Base-by-base conservation (phyloP, 2,329 filamentous ascomycete genomes). In the Cercospora sesami region DNA sequence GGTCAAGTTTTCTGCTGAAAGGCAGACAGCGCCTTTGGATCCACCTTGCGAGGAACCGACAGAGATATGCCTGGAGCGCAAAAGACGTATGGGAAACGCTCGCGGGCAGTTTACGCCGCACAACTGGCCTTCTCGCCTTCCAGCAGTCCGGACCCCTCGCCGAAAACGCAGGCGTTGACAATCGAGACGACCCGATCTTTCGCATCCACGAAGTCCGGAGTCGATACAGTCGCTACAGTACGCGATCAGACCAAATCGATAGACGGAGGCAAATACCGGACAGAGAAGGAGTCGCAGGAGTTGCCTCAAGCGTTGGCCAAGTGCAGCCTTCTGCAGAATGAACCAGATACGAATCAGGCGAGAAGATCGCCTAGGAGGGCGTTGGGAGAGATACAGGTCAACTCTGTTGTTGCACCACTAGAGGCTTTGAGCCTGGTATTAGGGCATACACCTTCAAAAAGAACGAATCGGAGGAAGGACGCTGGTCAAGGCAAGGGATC, bases 21-120 rank as follows among this genome's bases (percentile, higher is more conserved):
- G 62, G 31, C 18, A 57, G 51, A 31, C 28, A 31, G 10, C 53
- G 30, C 12, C 48, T 64, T 12, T 64, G 31, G 21, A 30, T 23
- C 4, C 62, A 51, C 18, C 18, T 55, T 26, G 62, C 30, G 18
- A 28, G 33, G 31, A 36, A 8, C 45, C 33, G 62, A 31, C 48
- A 51, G 26, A 31, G 51, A 64, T 33, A 79, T 79, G 76, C 77
- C 76, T 60, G 74, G 75, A 64, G 78, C 79, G 5, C 53, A 58
- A 33, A 64, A 21, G 33, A 64, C 62, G 21, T 81, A 81, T 67
- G 80, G 80, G 28, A 81, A 80, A 71, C 77, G 77, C n/a, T 73
- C 77, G 26, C 72, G 73, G 68, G 72, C 74, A n/a, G 63, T 73
- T 10, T 75, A 73, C 68, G 73, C 73, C 55, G 63, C 73, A 31